These are phyloP conservation scores for Taiozyma sp. DNA, from an alignment of 1,139 yeast genomes.

Conservation along the genomic window DNA sequence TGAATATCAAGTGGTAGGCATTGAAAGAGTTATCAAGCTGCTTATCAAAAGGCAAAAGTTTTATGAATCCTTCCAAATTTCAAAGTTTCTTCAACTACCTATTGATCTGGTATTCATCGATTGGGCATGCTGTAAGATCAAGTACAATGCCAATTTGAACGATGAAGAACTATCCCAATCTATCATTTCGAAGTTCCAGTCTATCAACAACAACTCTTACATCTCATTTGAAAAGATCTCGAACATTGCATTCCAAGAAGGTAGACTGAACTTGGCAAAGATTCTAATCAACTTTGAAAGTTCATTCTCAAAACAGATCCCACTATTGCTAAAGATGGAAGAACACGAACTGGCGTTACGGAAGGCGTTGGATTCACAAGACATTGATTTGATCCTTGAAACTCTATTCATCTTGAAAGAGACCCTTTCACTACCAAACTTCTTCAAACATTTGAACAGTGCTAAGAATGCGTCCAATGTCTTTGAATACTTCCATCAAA, in stretches of 20 bases:
- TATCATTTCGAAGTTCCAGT: slow-evolving; percentile 42
- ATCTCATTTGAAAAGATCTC: slow-evolving; percentile 65
- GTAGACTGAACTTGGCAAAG: slow-evolving; percentile 66
- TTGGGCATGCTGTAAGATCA: slow-evolving; percentile 81
- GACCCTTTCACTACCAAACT: slow-evolving; percentile 45
- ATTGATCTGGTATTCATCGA: slow-evolving; percentile 57
- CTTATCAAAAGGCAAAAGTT: slow-evolving; percentile 60
- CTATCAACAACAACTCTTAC: slow-evolving; percentile 27
- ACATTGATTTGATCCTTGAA: slow-evolving; percentile 58
- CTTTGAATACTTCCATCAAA: slow-evolving; percentile 36
- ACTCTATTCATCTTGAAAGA: slow-evolving; percentile 51
- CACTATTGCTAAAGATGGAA: slow-evolving; percentile 63
- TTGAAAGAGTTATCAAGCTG: slow-evolving; percentile 52
- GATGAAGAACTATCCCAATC: slow-evolving; percentile 56
- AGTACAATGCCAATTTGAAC: slow-evolving; percentile 43
- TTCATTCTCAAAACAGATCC: slow-evolving; percentile 55
- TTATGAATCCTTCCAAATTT: slow-evolving; percentile 58
- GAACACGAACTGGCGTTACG: slow-evolving; percentile 68
- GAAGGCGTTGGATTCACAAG: slow-evolving; percentile 64
- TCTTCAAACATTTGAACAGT: slow-evolving; percentile 49
- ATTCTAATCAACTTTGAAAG: slow-evolving; percentile 66
- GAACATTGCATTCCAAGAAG: slow-evolving; percentile 75
- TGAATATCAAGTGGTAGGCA: slow-evolving; percentile 46
- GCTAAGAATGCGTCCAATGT: slow-evolving; percentile 38
- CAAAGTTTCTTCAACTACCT: slow-evolving; percentile 49